phyloP scores from a whole-genome alignment of 2,329 filamentous ascomycete genomes.

The Apiospora phragmitis region DNA sequence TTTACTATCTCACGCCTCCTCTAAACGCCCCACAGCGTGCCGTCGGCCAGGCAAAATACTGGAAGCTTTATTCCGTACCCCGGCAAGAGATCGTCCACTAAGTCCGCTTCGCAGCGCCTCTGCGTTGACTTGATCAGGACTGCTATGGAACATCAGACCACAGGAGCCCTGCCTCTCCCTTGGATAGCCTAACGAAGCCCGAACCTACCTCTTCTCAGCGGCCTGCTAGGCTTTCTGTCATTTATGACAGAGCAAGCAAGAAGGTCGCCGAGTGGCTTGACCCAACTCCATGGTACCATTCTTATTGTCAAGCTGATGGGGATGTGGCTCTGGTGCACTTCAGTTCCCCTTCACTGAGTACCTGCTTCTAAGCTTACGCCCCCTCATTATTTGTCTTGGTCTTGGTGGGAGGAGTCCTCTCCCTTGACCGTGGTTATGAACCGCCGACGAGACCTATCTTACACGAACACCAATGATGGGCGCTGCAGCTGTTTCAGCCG shows the following conservation, averaged over 20 bases:
- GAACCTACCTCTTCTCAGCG: neutral
- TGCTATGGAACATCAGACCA: neutral
- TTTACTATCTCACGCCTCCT: slow-evolving; percentile 7
- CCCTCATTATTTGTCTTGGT: neutral
- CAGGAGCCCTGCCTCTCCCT: neutral
- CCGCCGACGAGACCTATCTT: neutral
- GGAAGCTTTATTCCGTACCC: slow-evolving; percentile 4
- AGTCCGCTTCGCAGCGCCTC: neutral
- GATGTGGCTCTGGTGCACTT: neutral
- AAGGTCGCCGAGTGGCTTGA: slow-evolving; percentile 6
- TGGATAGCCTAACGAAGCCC: neutral
- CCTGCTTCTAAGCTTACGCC: neutral
- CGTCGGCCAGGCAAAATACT: neutral
- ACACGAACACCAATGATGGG: neutral
- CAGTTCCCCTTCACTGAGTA: neutral
- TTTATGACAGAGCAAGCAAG: slow-evolving; percentile 3
- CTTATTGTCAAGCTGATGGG: neutral
- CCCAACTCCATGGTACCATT: slow-evolving; percentile 7
- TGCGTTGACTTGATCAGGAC: neutral
- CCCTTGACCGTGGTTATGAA: neutral
- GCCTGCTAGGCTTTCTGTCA: neutral
- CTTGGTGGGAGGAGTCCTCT: neutral
- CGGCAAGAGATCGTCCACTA: neutral
- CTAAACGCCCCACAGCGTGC: neutral
- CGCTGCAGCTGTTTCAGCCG: neutral